Percentiles rank a stretch among this genome's conserved stretches.
phyloP scores from a whole-genome alignment of 1,139 yeast genomes.

The Yamadazyma siamensis region DNA sequence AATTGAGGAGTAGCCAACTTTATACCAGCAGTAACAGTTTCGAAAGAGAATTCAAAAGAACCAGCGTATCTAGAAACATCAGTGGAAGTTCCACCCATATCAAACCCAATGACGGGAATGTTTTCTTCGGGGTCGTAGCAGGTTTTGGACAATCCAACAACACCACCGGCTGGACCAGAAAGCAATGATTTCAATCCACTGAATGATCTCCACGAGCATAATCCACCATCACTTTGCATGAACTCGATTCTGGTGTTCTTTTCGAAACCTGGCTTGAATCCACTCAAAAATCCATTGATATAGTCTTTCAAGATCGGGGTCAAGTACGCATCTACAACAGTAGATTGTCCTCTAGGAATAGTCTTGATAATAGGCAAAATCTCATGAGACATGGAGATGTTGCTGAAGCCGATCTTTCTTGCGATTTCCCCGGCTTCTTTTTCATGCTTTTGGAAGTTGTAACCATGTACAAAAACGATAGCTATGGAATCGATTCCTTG shows the following conservation, averaged over 20 bases:
- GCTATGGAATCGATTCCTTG: conserved; percentile 65
- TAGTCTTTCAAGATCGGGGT: conserved; percentile 70
- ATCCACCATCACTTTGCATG: conserved; percentile 61
- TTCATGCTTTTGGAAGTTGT: conserved; percentile 68
- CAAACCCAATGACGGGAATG: conserved; percentile 51
- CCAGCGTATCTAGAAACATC: conserved; percentile 51
- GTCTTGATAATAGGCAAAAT: conserved; percentile 73
- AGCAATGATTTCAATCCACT: conserved; percentile 50
- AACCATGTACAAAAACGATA: conserved; percentile 66
- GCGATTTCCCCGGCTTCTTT: conserved; percentile 56
- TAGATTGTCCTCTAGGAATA: conserved; percentile 67
- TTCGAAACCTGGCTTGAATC: conserved; percentile 48
- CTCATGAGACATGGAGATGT: conserved; percentile 59
- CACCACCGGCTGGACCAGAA: conserved; percentile 63
- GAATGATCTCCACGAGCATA: conserved; percentile 45
- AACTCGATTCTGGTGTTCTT: conserved; percentile 34
- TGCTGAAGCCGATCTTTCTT: conserved; percentile 49
- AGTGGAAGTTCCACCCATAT: conserved; percentile 62
- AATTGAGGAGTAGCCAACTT: conserved; percentile 56
- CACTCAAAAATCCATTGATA: conserved; percentile 56
- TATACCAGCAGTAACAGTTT: conserved; percentile 52
- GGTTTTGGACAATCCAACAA: conserved; percentile 52
- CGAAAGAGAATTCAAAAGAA: conserved; percentile 48
- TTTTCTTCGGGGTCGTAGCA: conserved; percentile 37
- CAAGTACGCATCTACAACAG: conserved; percentile 73